phyloP scores from a whole-genome alignment of 2,329 filamentous ascomycete species.

The Aspergillus neotritici region DNA sequence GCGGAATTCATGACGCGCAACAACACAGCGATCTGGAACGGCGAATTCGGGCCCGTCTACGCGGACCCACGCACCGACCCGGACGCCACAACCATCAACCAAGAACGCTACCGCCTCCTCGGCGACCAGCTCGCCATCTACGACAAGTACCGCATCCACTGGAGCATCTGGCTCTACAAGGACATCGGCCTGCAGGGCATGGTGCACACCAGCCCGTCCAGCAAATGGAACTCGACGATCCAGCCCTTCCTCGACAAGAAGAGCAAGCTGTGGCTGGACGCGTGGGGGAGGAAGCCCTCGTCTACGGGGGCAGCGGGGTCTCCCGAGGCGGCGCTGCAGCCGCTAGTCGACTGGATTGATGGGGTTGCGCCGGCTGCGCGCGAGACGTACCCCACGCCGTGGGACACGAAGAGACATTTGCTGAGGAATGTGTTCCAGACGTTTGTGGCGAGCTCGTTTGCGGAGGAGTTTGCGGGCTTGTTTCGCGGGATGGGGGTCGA shows the following conservation, averaged over 20 bases:
- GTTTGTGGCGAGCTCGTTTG: slow-evolving; percentile 48
- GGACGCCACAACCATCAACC: slow-evolving; percentile 37
- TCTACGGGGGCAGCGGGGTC: slow-evolving; percentile 22
- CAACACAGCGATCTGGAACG: slow-evolving; percentile 47
- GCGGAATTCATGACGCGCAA: slow-evolving; percentile 43
- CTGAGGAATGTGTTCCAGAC: slow-evolving; percentile 43
- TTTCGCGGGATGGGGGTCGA: slow-evolving; percentile 48
- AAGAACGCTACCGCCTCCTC: slow-evolving; percentile 43
- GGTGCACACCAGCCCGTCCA: slow-evolving; percentile 45
- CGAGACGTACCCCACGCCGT: slow-evolving; percentile 44
- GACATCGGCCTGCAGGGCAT: slow-evolving; percentile 55
- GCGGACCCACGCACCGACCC: slow-evolving; percentile 21
- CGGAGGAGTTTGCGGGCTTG: slow-evolving; percentile 51
- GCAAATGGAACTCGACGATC: slow-evolving; percentile 48
- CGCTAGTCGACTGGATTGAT: slow-evolving; percentile 43
- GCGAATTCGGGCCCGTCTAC: slow-evolving; percentile 48
- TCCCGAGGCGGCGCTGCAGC: slow-evolving; percentile 40
- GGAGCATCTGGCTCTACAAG: slow-evolving; percentile 59
- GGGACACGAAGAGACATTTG: slow-evolving; percentile 49
- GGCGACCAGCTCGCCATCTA: slow-evolving; percentile 49
- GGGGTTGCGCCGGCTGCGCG: slow-evolving; percentile 39
- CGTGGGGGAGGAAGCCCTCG: slow-evolving; percentile 47
- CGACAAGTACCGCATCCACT: slow-evolving; percentile 47
- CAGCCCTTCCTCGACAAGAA: slow-evolving; percentile 54
- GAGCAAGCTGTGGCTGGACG: slow-evolving; percentile 48